Base-by-base conservation (phyloP, 257 asterid genomes). In the Ilex aquifolium region DNA sequence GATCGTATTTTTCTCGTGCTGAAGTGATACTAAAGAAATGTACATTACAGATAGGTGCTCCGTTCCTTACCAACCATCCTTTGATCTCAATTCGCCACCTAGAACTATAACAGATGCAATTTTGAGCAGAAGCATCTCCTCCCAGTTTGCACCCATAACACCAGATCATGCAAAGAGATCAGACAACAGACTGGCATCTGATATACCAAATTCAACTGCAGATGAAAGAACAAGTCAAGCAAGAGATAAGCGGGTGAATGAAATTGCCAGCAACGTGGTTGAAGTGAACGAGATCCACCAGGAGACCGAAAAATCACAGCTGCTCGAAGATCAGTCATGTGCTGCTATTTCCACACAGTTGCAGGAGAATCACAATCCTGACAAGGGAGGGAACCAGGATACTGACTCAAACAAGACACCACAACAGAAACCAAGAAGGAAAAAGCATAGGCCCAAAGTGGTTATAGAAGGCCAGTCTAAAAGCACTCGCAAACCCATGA, bases 371-470 rank as follows among this genome's bases (percentile, higher is more conserved):
- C 82, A 79, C 82, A 72, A 82, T 86, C 90, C 88, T 73, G 95
- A 76, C 83, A 87, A 78, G 77, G 94, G 79, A 69, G 85, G 76
- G 68, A 70, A 63, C 7, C 84, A 72, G 65, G 90, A 61, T 57
- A 66, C 70, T 63, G 84, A 82, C 67, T 57, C 74, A 69, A 75
- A 50, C 67, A 82, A 74, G 72, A 83, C 99, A 63, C 90, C 91
- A 46, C 90, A 74, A 63, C 85, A 62, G 69, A 93, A 81, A 76
- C 69, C 85, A 50, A 87, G 94, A 73, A 77, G 85, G 74, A 90
- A 69, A 74, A 93, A 84, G 68, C 96, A 93, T 82, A 86, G 97
- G 83, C 99, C 99, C 55, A 93, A 87, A 71, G 99, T 93, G 57
- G 72, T 93, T 40, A 66, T 66, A 57, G 99, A 87, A 76, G 88